Conservation (phyloP, 2,329 filamentous ascomycete species). For the Metarhizium album region DNA sequence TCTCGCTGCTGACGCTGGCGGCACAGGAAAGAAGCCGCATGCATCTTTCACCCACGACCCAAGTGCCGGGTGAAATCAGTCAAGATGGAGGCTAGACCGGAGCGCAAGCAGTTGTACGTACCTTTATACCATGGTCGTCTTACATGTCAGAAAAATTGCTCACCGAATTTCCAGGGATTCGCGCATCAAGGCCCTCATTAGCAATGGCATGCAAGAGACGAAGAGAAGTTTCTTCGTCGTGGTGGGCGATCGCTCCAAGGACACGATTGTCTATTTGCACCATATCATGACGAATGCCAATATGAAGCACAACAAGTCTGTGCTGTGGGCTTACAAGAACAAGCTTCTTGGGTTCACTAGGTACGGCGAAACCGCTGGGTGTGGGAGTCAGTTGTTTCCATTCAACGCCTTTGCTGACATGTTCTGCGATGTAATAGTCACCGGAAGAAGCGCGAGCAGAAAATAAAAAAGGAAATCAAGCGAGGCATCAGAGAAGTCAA, state of each 20-base stretch:
- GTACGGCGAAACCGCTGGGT: constrained; percentile 20
- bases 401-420: background rate
- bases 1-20: background rate
- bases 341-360: constrained; percentile 88
- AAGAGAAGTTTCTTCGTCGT: constrained; percentile 98
- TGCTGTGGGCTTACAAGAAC: constrained; percentile 98
- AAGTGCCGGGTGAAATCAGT: constrained; percentile 10
- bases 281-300: constrained; percentile 86
- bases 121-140: background rate
- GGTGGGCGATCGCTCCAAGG: constrained; percentile 83
- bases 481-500: constrained; percentile 87
- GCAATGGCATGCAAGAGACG: constrained; percentile 88
- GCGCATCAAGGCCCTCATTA: constrained; percentile 81
- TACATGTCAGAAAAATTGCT: background rate
- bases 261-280: constrained; percentile 89
- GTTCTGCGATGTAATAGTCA: constrained; percentile 42
- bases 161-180: constrained; percentile 50
- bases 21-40: background rate
- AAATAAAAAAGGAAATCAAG: constrained; percentile 98
- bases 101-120: constrained; percentile 46
- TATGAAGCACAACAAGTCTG: constrained; percentile 81
- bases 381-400: background rate
- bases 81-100: constrained; percentile 31
- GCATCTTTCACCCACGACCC: constrained; percentile 15
- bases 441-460: constrained; percentile 93